Conservation (phyloP, 2,329 filamentous ascomycete species). For the Blastomyces parvus region DNA sequence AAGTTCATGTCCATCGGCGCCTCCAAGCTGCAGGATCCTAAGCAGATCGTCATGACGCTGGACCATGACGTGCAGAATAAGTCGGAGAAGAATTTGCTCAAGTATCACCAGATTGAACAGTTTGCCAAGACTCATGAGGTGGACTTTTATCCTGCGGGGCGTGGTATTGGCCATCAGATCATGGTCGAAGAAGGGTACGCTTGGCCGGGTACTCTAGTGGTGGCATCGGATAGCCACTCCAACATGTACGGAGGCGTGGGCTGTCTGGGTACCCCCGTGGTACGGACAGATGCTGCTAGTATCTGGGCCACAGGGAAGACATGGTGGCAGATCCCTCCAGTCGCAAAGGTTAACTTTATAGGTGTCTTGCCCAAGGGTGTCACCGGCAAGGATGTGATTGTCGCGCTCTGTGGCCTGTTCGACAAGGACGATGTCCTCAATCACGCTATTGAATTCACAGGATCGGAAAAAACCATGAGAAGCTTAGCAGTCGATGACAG, state of each 20-base stretch:
- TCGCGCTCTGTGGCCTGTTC: constrained; percentile 79
- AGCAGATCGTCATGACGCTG: constrained; percentile 71
- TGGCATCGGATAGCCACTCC: constrained; percentile 61
- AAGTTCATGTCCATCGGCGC: constrained; percentile 82
- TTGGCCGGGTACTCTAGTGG: constrained; percentile 76
- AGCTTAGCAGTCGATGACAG: constrained; percentile 64
- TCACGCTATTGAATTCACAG: constrained; percentile 80
- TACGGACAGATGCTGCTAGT: constrained; percentile 75
- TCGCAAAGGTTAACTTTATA: constrained; percentile 68
- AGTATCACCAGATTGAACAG: constrained; percentile 70
- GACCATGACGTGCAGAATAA: constrained; percentile 89
- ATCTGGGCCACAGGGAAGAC: constrained; percentile 77
- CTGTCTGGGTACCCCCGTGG: constrained; percentile 68
- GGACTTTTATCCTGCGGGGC: constrained; percentile 64
- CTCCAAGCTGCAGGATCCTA: constrained; percentile 57
- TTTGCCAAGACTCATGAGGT: constrained; percentile 73
- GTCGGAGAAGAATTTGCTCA: constrained; percentile 65
- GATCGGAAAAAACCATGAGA: constrained; percentile 64
- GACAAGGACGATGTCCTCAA: constrained; percentile 83
- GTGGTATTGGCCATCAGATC: constrained; percentile 83
- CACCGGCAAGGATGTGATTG: constrained; percentile 87
- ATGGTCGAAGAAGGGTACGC: constrained; percentile 67
- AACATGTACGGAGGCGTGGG: constrained; percentile 79
- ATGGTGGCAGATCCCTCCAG: constrained; percentile 82
- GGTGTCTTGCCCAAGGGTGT: constrained; percentile 69